Percentiles rank a stretch among this genome's conserved stretches.
Conservation (phyloP, 2,329 filamentous ascomycete genomes). For the Penicillium sp. region DNA sequence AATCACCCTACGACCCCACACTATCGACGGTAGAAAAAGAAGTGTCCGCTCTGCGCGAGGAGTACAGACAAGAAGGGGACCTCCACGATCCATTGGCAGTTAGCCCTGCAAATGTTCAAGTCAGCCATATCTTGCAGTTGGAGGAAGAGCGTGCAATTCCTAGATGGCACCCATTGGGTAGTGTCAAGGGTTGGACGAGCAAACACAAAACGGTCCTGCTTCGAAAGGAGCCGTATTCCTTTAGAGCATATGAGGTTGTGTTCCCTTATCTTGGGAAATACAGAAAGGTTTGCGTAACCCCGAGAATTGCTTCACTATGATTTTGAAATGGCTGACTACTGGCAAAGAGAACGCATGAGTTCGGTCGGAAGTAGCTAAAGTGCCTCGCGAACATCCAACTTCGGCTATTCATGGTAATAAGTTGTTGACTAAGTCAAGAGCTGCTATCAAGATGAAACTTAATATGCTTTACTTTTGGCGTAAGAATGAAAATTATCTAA, state of each 20-base stretch:
- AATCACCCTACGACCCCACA: conserved; percentile 32
- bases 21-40: conserved; percentile 29
- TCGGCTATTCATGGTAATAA: neutral
- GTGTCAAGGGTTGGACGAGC: conserved; percentile 31
- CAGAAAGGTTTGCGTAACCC: conserved; percentile 13
- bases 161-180: conserved; percentile 22
- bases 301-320: neutral
- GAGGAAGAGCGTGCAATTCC: conserved; percentile 24
- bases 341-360: neutral
- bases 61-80: conserved; percentile 29
- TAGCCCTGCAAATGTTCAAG: conserved; percentile 30
- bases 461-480: neutral
- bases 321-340: neutral
- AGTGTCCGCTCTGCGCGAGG: conserved; percentile 25
- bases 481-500: neutral
- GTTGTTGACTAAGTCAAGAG: neutral
- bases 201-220: conserved; percentile 27
- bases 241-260: conserved; percentile 22
- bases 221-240: conserved; percentile 18
- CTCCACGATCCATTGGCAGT: conserved; percentile 28
- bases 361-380: neutral
- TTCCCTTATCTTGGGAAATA: conserved; percentile 15
- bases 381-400: neutral
- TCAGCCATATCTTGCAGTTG: conserved; percentile 27
- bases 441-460: neutral